Evolutionary conservation across 2,329 filamentous ascomycete species (phyloP), one percentile per base, ranked within the genome.

Genomic region (Pochonia chlamydosporia): DNA sequence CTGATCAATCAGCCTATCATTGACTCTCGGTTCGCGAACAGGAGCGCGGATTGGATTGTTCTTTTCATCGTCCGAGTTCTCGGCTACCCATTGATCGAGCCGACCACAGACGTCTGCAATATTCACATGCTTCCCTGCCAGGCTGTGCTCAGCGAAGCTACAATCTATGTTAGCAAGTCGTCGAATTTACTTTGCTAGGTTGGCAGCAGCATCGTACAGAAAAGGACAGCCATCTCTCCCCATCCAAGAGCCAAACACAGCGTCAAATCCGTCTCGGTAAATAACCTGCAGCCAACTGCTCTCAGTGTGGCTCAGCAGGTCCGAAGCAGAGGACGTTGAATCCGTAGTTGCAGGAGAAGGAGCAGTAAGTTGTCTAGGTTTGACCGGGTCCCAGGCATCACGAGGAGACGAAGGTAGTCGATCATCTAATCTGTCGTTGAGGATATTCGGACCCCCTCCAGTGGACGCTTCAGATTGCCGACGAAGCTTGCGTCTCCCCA

Each of bases 241-340:
- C 56, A 71, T 61, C 67, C 66, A 71, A 0, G 65, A 70, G 2
- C 68, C 68, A 52, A 71, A 70, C 0, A 70, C 59, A 3, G 61
- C 57, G 41, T 70, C 66, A 31, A 70, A 72, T 0, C 63, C 63
- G 36, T 56, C 54, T 25, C 58, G 52, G 49, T 67, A 70, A 9
- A 70, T 59, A 8, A 44, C 50, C 11, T 56, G 53, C 3, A 64
- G 52, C 58, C 59, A 63, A 31, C 43, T 43, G 1, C 36, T 51
- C 37, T 61, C 59, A 0, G 40, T 8, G 20, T 33, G 42, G 30
- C 42, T 36, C 28, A 44, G 42, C 30, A 44, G 13, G 14, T 44
- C 42, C n/a, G 42, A 36, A 20, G 25, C 20, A 13, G 2, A 50
- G 31, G 28, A 49, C 47, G 45, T 46, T n/a, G 40, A 41, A 24